Evolutionary conservation across 495 filamentous ascomycete genomes (phyloP).

Genomic region (Hypoxylon trugodes): DNA sequence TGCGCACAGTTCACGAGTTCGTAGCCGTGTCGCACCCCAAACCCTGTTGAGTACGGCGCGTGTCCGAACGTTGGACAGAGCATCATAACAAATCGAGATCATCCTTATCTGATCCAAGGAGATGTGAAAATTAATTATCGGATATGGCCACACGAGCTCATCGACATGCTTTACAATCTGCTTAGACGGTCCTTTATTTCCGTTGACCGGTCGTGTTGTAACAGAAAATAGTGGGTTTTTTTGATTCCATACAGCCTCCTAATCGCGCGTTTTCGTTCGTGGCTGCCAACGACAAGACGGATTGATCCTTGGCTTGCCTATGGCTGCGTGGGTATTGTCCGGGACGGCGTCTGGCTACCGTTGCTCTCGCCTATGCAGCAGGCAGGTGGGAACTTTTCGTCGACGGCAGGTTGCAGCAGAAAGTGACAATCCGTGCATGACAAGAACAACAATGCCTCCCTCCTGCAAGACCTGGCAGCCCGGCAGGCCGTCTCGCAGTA

Average conservation of each 20-base stretch:
- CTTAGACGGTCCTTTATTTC: conserved; percentile 2
- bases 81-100: conserved; percentile 30
- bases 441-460: neutral
- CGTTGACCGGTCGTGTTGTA: conserved; percentile 19
- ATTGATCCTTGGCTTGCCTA: conserved; percentile 20
- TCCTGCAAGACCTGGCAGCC: conserved; percentile 28
- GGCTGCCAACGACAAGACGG: conserved; percentile 27
- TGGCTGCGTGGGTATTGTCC: conserved; percentile 22
- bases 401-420: conserved; percentile 25
- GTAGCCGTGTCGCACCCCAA: conserved; percentile 29
- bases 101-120: neutral
- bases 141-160: conserved; percentile 18
- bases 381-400: conserved; percentile 11
- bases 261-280: conserved; percentile 40
- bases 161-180: conserved; percentile 11
- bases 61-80: neutral
- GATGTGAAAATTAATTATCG: conserved; percentile 8
- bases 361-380: conserved; percentile 24
- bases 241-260: conserved; percentile 18
- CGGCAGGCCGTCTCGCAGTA: conserved; percentile 28
- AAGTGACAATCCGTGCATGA: conserved; percentile 27
- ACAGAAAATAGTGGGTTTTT: neutral
- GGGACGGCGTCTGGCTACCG: conserved; percentile 8
- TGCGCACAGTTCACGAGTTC: conserved; percentile 34
- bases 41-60: conserved; percentile 2